Conservation (phyloP, 2,329 filamentous ascomycete genomes). For the Colletotrichum sp. region DNA sequence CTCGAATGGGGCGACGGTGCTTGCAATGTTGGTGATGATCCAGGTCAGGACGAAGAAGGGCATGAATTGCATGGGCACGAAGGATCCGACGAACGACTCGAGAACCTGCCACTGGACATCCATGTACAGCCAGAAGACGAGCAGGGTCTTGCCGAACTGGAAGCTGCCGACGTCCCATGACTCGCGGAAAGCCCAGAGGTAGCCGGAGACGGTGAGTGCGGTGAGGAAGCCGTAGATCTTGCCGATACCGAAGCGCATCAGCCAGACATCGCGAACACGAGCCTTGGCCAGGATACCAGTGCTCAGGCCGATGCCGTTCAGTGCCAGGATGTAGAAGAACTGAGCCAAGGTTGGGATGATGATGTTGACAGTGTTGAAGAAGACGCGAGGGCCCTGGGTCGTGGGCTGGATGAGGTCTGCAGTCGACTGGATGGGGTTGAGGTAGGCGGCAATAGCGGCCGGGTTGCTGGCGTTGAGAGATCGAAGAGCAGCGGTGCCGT, state of each 20-base stretch:
- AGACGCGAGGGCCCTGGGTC: conserved; percentile 34
- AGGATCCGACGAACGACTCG: conserved; percentile 33
- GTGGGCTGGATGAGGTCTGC: conserved; percentile 34
- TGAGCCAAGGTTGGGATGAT: conserved; percentile 38
- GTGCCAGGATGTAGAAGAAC: conserved; percentile 31
- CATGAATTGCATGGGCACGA: conserved; percentile 38
- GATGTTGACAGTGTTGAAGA: conserved; percentile 45
- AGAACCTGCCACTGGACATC: conserved; percentile 47
- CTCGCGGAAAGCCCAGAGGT: conserved; percentile 50
- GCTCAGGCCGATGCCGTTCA: conserved; percentile 5
- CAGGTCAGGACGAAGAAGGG: conserved; percentile 48
- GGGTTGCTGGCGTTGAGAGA: conserved; percentile 27
- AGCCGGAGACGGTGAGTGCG: conserved; percentile 41
- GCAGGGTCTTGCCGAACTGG: conserved; percentile 30
- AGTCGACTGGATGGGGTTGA: conserved; percentile 36
- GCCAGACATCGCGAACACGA: conserved; percentile 29
- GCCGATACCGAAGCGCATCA: conserved; percentile 30
- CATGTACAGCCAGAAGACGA: conserved; percentile 43
- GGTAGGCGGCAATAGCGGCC: conserved; percentile 31
- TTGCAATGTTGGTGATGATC: conserved; percentile 44
- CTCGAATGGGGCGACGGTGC: conserved; percentile 41
- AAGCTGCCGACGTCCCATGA: conserved; percentile 41
- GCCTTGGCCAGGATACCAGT: neutral
- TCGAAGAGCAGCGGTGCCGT: conserved; percentile 19
- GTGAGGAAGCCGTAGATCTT: conserved; percentile 37